Evolutionary conservation across 2,329 filamentous ascomycete genomes (phyloP).

Genomic region (Neonectria neomacrospora): DNA sequence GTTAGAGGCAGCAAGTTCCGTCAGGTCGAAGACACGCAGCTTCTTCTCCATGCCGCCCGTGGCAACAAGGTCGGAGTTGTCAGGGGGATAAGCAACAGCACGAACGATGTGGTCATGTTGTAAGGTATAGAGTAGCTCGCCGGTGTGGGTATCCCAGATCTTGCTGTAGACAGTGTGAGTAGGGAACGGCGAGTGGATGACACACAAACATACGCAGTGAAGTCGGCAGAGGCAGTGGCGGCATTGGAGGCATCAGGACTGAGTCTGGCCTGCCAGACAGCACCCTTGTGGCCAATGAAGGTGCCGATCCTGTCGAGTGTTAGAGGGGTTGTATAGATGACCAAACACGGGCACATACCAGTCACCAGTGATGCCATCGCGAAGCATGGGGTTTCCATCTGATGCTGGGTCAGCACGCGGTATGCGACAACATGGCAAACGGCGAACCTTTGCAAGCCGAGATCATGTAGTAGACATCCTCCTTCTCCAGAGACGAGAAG

Average conservation of each 20-base stretch:
- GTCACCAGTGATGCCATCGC: constrained; percentile 93
- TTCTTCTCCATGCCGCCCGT: constrained; percentile 98
- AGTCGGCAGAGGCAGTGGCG: constrained; percentile 94
- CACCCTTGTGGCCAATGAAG: constrained; percentile 97
- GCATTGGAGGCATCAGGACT: constrained; percentile 89
- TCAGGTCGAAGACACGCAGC: constrained; percentile 90
- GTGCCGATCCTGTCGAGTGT: constrained; percentile 84
- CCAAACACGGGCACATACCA: constrained; percentile 66
- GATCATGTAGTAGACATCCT: constrained; percentile 89
- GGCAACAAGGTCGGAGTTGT: constrained; percentile 84
- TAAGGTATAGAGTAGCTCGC: constrained; percentile 86
- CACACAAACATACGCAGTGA: constrained; percentile 77
- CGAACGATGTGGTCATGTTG: constrained; percentile 96
- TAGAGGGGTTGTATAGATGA: constrained; percentile 19
- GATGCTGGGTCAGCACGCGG: constrained; percentile 41
- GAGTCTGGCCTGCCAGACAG: constrained; percentile 94
- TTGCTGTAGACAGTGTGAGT: constrained; percentile 69
- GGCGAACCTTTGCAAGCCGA: constrained; percentile 86
- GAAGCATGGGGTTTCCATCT: constrained; percentile 99
- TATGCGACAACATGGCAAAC: constrained; percentile 23
- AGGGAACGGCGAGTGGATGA: not conserved
- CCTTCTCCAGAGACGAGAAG: constrained; percentile 85
- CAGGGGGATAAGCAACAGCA: constrained; percentile 87
- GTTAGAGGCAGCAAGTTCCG: constrained; percentile 62
- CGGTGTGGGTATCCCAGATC: constrained; percentile 96